Conservation (phyloP, 2,329 filamentous ascomycete species). For the Samsoniella hepiali region DNA sequence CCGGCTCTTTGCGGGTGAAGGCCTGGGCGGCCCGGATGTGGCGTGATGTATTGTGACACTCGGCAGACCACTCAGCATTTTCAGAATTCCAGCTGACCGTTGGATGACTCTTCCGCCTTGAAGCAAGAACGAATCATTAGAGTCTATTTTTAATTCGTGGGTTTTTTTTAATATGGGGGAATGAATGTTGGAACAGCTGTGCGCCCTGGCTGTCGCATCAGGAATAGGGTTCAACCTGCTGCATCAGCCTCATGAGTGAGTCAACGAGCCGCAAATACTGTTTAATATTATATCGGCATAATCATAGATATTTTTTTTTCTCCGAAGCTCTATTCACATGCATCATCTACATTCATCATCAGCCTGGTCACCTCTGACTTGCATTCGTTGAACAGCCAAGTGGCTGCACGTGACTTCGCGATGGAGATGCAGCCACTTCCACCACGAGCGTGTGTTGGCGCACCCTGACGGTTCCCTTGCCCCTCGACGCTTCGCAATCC, state of each 20-base stretch:
- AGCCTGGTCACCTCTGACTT: not conserved
- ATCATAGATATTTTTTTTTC: not conserved
- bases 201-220: too few species aligned
- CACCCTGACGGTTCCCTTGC: not conserved
- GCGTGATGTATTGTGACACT: not conserved
- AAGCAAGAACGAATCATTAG: not conserved
- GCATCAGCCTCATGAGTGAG: too few species aligned
- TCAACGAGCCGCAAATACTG: too few species aligned
- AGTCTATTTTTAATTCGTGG: not conserved
- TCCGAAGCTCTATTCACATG: not conserved
- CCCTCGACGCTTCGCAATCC: too few species aligned
- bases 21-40: not conserved
- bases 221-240: too few species aligned
- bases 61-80: not conserved
- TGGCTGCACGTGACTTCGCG: slow-evolving; percentile 16
- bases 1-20: slow-evolving; percentile 8
- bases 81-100: not conserved
- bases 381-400: not conserved
- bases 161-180: not conserved
- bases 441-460: not conserved
- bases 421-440: slow-evolving; percentile 10
- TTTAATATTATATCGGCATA: too few species aligned
- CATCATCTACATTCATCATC: not conserved
- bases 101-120: not conserved
- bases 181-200: not conserved